A percentile compares a stretch with the other conserved stretches of the same genome.
phyloP scores from a whole-genome alignment of 2,329 filamentous ascomycete genomes.

The Aureobasidium lini region DNA sequence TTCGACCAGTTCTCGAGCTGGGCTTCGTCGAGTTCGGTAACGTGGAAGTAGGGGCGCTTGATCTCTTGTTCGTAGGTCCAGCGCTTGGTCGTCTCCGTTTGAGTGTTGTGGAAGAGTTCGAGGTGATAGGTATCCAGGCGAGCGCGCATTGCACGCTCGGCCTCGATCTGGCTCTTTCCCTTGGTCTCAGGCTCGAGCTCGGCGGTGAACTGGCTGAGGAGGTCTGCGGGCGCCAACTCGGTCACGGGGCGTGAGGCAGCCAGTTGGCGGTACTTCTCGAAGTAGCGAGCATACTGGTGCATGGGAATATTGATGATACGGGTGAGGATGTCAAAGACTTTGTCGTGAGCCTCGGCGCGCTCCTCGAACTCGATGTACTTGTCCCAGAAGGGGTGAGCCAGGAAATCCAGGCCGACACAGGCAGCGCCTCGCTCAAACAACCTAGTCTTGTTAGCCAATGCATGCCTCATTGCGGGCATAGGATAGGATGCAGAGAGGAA shows the following conservation, averaged over 20 bases:
- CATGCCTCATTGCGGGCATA: not conserved
- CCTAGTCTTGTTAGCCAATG: conserved; percentile 40
- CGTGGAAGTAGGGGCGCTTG: conserved; percentile 94
- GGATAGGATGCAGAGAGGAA: not conserved
- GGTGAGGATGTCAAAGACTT: conserved; percentile 73
- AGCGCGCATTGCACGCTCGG: conserved; percentile 73
- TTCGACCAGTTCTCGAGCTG: conserved; percentile 90
- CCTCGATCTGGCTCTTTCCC: conserved; percentile 66
- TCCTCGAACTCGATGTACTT: conserved; percentile 98
- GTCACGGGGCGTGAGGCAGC: conserved; percentile 63
- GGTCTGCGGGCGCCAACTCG: conserved; percentile 64
- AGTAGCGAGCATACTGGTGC: conserved; percentile 94
- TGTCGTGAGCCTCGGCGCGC: conserved; percentile 73
- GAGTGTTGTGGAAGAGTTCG: conserved; percentile 71
- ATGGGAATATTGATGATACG: conserved; percentile 85
- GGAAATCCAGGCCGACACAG: conserved; percentile 83
- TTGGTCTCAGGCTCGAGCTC: conserved; percentile 60
- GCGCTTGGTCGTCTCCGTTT: conserved; percentile 81
- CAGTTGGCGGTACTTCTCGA: conserved; percentile 76
- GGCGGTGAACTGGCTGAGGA: conserved; percentile 58
- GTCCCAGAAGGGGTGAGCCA: conserved; percentile 96
- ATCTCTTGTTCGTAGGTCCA: conserved; percentile 95
- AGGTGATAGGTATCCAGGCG: conserved; percentile 77
- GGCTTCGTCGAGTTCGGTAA: conserved; percentile 79
- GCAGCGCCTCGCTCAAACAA: conserved; percentile 85